Conservation (phyloP, 192 early-diverging fungal genomes). For the Umbelopsis sp. region DNA sequence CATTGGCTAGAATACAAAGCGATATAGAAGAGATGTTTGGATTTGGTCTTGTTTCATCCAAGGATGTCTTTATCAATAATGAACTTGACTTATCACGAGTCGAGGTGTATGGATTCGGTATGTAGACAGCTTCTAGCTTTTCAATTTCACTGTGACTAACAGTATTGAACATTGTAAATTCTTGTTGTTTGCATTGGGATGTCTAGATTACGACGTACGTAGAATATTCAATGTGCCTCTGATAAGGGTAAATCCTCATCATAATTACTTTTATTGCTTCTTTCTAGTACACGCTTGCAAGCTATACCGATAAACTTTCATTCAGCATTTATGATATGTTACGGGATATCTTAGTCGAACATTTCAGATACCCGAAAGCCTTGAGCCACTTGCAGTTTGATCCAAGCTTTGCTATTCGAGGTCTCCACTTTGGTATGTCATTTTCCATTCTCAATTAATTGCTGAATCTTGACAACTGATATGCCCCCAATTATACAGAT, state of each 20-base stretch:
- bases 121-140: background rate
- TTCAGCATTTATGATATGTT: slow-evolving; percentile 61
- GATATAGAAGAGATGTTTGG: slow-evolving; percentile 17
- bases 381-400: slow-evolving; percentile 51
- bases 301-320: slow-evolving; percentile 56
- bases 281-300: slow-evolving; percentile 58
- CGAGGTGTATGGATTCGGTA: slow-evolving; percentile 54
- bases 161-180: too few relatives aligned
- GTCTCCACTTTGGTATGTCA: slow-evolving; percentile 52
- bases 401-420: slow-evolving; percentile 59
- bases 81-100: slow-evolving; percentile 56
- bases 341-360: slow-evolving; percentile 53
- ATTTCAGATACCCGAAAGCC: slow-evolving; percentile 52
- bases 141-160: too few relatives aligned
- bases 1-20: background rate
- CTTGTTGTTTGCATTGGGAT: background rate
- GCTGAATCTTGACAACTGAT: background rate
- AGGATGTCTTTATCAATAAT: slow-evolving; percentile 57
- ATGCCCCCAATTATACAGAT: slow-evolving; percentile 31
- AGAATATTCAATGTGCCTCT: background rate
- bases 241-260: background rate
- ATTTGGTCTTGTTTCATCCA: slow-evolving; percentile 23
- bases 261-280: background rate
- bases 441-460: background rate
- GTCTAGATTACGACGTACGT: slow-evolving; percentile 52